phyloP scores from a whole-genome alignment of 257 asterid species.

The Pogostemon cablin region DNA sequence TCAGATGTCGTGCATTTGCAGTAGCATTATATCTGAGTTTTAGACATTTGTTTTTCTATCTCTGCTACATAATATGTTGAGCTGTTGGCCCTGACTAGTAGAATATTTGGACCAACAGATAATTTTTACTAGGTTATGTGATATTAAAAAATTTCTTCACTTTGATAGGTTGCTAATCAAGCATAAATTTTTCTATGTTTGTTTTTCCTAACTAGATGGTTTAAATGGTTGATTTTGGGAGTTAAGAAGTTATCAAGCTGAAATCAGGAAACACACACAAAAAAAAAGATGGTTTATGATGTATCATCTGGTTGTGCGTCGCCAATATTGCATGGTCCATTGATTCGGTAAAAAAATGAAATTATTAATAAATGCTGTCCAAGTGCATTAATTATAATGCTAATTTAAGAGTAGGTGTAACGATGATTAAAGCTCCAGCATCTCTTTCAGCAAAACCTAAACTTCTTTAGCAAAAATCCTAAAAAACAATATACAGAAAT shows the following conservation, averaged over 20 bases:
- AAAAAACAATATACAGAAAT: background rate
- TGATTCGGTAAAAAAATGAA: no score
- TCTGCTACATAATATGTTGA: background rate
- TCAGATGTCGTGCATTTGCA: background rate
- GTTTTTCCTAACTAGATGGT: slow-evolving; percentile 2
- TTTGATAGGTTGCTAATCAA: background rate
- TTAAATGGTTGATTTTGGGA: background rate
- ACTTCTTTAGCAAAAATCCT: background rate
- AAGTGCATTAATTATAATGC: background rate
- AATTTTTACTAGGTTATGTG: background rate
- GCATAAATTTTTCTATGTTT: background rate
- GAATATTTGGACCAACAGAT: background rate
- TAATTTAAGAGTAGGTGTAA: background rate
- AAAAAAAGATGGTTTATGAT: background rate
- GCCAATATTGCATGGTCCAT: background rate
- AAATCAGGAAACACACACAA: no score
- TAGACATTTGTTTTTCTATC: background rate
- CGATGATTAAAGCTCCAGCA: background rate
- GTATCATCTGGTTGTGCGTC: background rate
- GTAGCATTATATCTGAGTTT: background rate
- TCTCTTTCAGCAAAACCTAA: background rate
- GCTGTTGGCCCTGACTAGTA: background rate
- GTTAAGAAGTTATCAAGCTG: background rate
- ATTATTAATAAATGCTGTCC: background rate
- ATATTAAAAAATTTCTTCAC: background rate